Evolutionary conservation across 208 protist species (phyloP).

Genomic region (Trypanosomatidae sp.): DNA sequence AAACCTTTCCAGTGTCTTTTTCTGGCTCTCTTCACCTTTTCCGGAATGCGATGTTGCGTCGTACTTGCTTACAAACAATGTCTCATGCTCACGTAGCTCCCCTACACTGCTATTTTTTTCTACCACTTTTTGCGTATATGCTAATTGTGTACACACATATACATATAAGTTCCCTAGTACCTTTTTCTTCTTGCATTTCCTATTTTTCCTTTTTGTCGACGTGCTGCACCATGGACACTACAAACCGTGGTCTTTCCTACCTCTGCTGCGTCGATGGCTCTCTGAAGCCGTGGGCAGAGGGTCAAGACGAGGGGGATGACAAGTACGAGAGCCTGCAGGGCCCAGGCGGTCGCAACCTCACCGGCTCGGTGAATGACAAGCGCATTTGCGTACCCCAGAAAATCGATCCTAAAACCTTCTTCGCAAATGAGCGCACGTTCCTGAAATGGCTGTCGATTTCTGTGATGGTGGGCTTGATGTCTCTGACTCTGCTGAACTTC

Average conservation of each 20-base stretch:
- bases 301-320: slow-evolving; percentile 86
- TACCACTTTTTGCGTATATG: slow-evolving; percentile 3
- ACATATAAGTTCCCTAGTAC: too few species aligned
- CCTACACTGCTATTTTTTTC: slow-evolving; percentile 9
- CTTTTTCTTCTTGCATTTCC: neutral
- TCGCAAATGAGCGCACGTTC: slow-evolving; percentile 93
- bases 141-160: neutral
- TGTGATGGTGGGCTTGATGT: slow-evolving; percentile 89
- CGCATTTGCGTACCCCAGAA: slow-evolving; percentile 91
- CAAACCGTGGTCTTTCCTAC: slow-evolving; percentile 60
- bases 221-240: slow-evolving; percentile 30
- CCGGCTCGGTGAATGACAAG: slow-evolving; percentile 86
- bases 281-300: slow-evolving; percentile 86
- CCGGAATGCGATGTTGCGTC: neutral
- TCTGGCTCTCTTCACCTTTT: neutral
- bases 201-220: neutral
- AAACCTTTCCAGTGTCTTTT: neutral
- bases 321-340: slow-evolving; percentile 78
- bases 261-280: slow-evolving; percentile 68
- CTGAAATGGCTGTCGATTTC: slow-evolving; percentile 93
- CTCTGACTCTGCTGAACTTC: slow-evolving; percentile 84
- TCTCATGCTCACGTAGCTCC: neutral
- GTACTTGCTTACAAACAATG: neutral
- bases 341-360: slow-evolving; percentile 67
- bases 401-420: slow-evolving; percentile 93